Evolutionary conservation across 352 stramenopile species (phyloP).

Genomic region (Globisporangium splendens): DNA sequence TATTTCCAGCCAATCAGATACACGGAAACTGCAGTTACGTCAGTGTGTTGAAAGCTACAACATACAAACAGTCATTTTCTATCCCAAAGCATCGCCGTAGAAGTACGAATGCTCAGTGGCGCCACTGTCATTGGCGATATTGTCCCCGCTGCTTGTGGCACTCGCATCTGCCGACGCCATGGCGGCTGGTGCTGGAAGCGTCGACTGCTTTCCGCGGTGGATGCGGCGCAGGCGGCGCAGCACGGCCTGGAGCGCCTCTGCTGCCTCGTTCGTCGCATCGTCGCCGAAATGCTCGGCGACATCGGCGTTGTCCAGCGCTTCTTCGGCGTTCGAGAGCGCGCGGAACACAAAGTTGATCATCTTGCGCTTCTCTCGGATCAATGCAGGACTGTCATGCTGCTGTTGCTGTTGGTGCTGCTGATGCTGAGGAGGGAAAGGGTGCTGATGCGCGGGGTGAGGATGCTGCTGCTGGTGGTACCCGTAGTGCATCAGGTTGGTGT

Average conservation of each 20-base stretch:
- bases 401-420: background rate
- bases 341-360: constrained; percentile 24
- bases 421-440: constrained; percentile 1
- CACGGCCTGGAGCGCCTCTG: constrained; percentile 20
- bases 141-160: background rate
- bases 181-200: constrained; percentile 11
- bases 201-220: constrained; percentile 39
- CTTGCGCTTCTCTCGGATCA: constrained; percentile 27
- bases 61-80: background rate
- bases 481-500: background rate
- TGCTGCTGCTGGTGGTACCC: constrained; percentile 2
- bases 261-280: constrained; percentile 17
- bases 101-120: constrained; percentile 32
- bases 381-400: background rate
- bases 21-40: background rate
- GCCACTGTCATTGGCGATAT: background rate
- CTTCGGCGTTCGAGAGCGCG: constrained; percentile 31
- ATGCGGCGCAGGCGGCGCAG: constrained; percentile 31
- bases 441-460: background rate
- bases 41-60: background rate
- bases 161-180: background rate
- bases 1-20: background rate
- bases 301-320: constrained; percentile 34
- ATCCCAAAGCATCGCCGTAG: constrained; percentile 18
- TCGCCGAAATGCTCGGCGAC: constrained; percentile 35